Evolutionary conservation across 2,329 filamentous ascomycete genomes (phyloP), one percentile per base, ranked within the genome.

Genomic region (Mycosphaerella arachidis): DNA sequence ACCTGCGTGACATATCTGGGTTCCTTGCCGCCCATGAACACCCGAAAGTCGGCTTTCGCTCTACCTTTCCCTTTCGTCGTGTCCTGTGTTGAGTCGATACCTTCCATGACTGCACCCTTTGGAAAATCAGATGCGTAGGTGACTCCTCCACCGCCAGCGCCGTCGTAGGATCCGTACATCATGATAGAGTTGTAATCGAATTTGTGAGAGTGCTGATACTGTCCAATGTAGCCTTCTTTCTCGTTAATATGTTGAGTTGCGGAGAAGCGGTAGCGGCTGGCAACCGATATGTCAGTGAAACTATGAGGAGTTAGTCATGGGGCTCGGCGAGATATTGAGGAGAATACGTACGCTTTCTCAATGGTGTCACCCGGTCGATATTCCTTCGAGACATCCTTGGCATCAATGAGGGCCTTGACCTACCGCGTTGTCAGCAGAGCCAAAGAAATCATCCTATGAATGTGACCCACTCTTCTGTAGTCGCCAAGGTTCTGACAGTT

Each of bases 121-220:
- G 46, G 46, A 20, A 50, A 50, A 16, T 29, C 46, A 29, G 46
- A 27, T 6, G 46, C 46, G 8, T 6, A 29, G 13, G 18, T 1
- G 1, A 24, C 24, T 24, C 24, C 24, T 24, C 46, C 13, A 20
- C 4, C 16, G 27, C 45, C 35, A 24, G 54, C 24, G 54, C 54
- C 43, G 16, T 48, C 43, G 54, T 56, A 56, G n/a, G 30, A 48
- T 43, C 27, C 43, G 45, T 56, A 56, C 37, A 50, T 48, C 54
- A 50, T 56, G 40, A 56, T 48, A 29, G 37, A 48, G 40, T 48
- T 18, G 45, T 48, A 56, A 29, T 56, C 54, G 54, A 56, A 56
- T 18, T 55, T 55, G 43, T 18, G 12, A n/a, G 54, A 56, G 29
- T 18, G 46, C 6, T 43, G 29, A 8, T 35, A 27, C 50, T 56